Evolutionary conservation across 352 stramenopile genomes (phyloP), one percentile per base, ranked within the genome.

Genomic region (Phytophthora multivora): DNA sequence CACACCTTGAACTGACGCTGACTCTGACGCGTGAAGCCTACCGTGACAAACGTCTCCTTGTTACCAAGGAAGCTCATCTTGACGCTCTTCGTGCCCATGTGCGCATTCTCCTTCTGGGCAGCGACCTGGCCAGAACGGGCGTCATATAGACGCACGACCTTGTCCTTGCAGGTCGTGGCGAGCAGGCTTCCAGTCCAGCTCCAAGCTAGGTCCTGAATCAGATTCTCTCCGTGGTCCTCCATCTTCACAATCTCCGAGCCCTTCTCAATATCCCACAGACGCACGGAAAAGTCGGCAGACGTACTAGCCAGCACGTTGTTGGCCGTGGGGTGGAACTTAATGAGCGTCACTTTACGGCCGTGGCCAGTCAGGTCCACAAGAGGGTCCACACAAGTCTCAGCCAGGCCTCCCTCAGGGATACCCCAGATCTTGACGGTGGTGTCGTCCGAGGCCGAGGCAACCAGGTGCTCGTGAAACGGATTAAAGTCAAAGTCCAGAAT

Each of bases 401-500:
- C 92, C 13, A 98, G 75, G 7, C 96, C 96, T n/a, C 89, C 96
- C 45, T 98, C 90, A 1, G 95, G 95, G 55, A 99, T 98, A 30
- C 91, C 88, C 96, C 96, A 99, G 19, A 99, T 78, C 74, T 99
- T 99, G 72, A 99, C 93, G 18, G 95, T 99, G 18, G 89, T 97
- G 77, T 99, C 98, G 62, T 99, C 97, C 40, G 86, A 98, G 18
- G 89, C 97, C 45, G 96, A 98, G 5, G 97, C 97, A 42, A 99
- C 80, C 57, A 99, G 86, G 54, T 98, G 86, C 53, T 98, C 93
- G 69, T 98, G 86, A 76, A 98, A 98, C 15, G 98, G 98, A 79
- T 99, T 99, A 79, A 99, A 99, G 69, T 99, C 98, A 75, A 99
- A 99, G 80, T 99, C 98, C 23, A 99, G 76, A 42, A 99, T 98